Evolutionary conservation across 495 filamentous ascomycete species (phyloP).

Genomic region (Aspergillus ellipticus): DNA sequence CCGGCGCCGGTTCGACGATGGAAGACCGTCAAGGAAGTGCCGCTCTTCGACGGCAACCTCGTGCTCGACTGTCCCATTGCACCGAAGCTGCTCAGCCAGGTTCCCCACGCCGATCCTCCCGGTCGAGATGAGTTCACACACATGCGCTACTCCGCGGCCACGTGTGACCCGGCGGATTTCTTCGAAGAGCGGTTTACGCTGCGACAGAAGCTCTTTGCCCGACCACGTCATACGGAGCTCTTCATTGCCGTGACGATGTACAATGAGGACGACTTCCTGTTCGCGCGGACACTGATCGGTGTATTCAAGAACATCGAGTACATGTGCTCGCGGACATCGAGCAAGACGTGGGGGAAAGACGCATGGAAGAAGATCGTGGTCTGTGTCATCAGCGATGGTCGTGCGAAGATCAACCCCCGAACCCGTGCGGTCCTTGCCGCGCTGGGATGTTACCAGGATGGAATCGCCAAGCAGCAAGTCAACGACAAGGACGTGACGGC

Average conservation of each 20-base stretch:
- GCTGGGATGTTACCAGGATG: constrained; percentile 96
- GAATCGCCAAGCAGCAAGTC: constrained; percentile 97
- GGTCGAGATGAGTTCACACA: constrained; percentile 98
- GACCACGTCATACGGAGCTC: constrained; percentile 88
- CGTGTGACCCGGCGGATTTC: constrained; percentile 90
- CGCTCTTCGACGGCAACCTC: constrained; percentile 93
- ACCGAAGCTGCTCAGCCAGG: constrained; percentile 76
- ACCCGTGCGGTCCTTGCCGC: constrained; percentile 86
- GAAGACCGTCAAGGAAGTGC: constrained; percentile 98
- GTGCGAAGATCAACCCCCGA: constrained; percentile 94
- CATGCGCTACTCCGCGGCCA: constrained; percentile 96
- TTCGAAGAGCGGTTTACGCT: constrained; percentile 86
- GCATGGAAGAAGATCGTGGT: constrained; percentile 99
- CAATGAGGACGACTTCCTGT: constrained; percentile 96
- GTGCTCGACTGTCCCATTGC: constrained; percentile 97
- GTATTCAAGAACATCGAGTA: constrained; percentile 98
- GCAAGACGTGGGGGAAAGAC: constrained; percentile 97
- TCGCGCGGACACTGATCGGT: constrained; percentile 94
- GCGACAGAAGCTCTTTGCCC: constrained; percentile 90
- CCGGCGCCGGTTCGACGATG: constrained; percentile 79
- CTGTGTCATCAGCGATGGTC: constrained; percentile 95
- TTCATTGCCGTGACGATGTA: constrained; percentile 99
- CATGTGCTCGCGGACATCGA: constrained; percentile 86
- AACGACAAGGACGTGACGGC: constrained; percentile 96
- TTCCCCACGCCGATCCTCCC: constrained; percentile 72